Evolutionary conservation across 2,329 filamentous ascomycete species (phyloP).

Genomic region (Colletotrichum sidae): DNA sequence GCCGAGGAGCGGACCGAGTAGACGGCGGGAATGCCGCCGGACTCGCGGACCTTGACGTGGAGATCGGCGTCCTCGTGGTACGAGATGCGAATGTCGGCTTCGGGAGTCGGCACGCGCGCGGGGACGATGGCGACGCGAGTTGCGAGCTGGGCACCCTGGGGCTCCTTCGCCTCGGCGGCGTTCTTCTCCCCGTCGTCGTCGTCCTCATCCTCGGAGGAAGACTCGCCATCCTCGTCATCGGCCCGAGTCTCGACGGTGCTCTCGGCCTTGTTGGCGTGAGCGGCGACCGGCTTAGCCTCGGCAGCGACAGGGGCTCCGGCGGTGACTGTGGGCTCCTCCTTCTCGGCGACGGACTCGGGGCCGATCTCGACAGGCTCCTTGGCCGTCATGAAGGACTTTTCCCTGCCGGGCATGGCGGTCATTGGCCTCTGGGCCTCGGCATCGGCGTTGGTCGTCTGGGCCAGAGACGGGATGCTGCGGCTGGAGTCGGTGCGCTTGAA

Average conservation of each 20-base stretch:
- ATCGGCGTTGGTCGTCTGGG: conserved; percentile 18
- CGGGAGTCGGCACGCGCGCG: conserved; percentile 24
- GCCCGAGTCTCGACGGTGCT: conserved; percentile 25
- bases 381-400: conserved; percentile 22
- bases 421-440: conserved; percentile 23
- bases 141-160: conserved; percentile 31
- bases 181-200: conserved; percentile 29
- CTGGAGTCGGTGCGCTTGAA: conserved; percentile 33
- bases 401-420: conserved; percentile 33
- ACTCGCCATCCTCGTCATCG: conserved; percentile 18
- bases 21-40: conserved; percentile 13
- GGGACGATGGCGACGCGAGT: conserved; percentile 30
- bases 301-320: conserved; percentile 1
- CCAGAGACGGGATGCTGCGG: conserved; percentile 30
- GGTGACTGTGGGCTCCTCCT: background rate
- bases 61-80: conserved; percentile 34
- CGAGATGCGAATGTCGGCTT: conserved; percentile 25
- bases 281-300: conserved; percentile 5
- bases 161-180: conserved; percentile 11
- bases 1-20: conserved; percentile 30
- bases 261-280: conserved; percentile 10
- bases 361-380: conserved; percentile 12
- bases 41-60: conserved; percentile 30
- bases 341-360: conserved; percentile 4
- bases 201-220: conserved; percentile 32